phyloP scores from a whole-genome alignment of 768 basidiomycete species.

The Suillus clintonianus region DNA sequence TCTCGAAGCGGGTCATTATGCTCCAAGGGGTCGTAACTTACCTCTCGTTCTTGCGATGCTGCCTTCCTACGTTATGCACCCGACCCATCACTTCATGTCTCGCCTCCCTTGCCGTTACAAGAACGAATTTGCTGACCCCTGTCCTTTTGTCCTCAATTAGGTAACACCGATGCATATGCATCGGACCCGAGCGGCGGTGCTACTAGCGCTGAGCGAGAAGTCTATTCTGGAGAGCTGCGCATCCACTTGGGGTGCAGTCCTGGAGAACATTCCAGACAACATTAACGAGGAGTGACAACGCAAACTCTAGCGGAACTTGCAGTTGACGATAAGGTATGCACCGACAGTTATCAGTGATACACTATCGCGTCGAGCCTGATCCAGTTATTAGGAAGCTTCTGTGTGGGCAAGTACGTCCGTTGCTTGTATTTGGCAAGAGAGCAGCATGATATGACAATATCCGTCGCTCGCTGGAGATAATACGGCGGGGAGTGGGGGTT shows the following conservation, averaged over 20 bases:
- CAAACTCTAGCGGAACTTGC: neutral
- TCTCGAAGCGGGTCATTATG: neutral
- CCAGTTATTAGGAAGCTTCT: neutral
- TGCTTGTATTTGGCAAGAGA: neutral
- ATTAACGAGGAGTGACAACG: neutral
- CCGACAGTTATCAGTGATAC: slow-evolving; percentile 1
- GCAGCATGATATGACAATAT: neutral
- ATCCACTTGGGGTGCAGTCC: slow-evolving; percentile 41
- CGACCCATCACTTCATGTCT: neutral
- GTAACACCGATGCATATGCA: slow-evolving; percentile 34
- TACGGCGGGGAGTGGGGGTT: neutral
- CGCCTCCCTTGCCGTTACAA: neutral
- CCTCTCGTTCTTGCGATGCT: slow-evolving; percentile 9
- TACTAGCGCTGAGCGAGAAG: slow-evolving; percentile 48
- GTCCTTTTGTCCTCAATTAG: slow-evolving; percentile 28
- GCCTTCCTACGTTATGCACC: neutral
- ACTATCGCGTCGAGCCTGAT: slow-evolving; percentile 1
- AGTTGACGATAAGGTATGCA: slow-evolving; percentile 4
- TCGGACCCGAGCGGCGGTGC: slow-evolving; percentile 47
- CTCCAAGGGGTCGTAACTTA: neutral
- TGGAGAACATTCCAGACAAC: slow-evolving; percentile 1
- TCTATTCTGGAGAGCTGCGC: slow-evolving; percentile 57
- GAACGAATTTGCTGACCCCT: slow-evolving; percentile 13
- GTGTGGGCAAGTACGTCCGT: neutral
- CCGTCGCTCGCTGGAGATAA: neutral